These are phyloP conservation scores for Sclerotiophoma versabilis DNA, from an alignment of 2,329 filamentous ascomycete species.

Conservation along the genomic window DNA sequence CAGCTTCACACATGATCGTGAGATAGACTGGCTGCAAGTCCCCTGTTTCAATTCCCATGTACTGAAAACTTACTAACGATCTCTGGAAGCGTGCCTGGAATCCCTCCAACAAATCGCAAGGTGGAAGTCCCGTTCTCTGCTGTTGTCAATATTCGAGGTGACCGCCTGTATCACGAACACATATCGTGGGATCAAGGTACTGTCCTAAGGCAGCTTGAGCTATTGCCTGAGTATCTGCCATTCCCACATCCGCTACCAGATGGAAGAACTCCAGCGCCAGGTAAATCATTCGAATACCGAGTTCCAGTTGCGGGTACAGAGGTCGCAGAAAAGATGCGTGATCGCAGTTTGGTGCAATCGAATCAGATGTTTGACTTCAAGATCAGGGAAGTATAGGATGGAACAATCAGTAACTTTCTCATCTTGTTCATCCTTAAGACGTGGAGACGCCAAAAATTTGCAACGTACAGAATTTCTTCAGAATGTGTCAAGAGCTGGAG, in stretches of 20 bases:
- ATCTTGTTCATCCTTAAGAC: too few species aligned
- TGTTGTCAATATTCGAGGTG: constrained; percentile 71
- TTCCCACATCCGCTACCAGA: constrained; percentile 55
- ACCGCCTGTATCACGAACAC: constrained; percentile 71
- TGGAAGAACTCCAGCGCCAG: constrained; percentile 37
- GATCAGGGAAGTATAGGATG: constrained; percentile 1
- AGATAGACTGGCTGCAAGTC: constrained; percentile 40
- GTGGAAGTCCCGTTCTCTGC: constrained; percentile 67
- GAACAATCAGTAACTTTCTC: too few species aligned
- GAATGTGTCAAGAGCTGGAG: too few species aligned
- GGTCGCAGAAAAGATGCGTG: constrained; percentile 57
- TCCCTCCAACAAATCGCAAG: constrained; percentile 41
- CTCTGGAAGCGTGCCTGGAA: constrained; percentile 16
- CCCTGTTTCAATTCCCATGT: background rate
- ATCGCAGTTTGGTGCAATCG: constrained; percentile 55
- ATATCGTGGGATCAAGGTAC: constrained; percentile 72
- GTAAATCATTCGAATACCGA: constrained; percentile 61
- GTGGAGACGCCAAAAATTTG: too few species aligned
- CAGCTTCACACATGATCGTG: constrained; percentile 29
- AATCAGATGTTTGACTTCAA: constrained; percentile 49
- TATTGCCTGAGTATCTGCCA: constrained; percentile 69
- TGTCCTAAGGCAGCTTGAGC: constrained; percentile 64
- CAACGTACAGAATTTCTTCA: too few species aligned
- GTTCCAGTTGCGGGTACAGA: constrained; percentile 66
- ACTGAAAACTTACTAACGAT: background rate